Base-by-base conservation (phyloP, 2,329 filamentous ascomycete genomes). In the Akanthomyces uredinophilus region DNA sequence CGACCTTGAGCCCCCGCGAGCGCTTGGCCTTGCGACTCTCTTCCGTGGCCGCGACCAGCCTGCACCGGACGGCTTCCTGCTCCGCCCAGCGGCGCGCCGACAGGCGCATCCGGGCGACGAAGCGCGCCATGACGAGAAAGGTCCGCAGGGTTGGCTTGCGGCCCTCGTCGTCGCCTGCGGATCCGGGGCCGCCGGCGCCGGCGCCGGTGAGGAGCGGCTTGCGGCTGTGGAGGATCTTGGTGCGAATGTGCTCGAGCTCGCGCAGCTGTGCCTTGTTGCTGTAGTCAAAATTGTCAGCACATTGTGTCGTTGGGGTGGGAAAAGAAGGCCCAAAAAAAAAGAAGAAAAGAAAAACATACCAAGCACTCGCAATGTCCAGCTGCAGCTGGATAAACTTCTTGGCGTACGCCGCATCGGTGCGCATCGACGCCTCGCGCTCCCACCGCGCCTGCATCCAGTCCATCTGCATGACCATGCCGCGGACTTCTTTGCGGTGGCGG, bases 191-290 rank as follows among this genome's bases (percentile, higher is more conserved):
- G 61, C 44, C 64, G 62, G 47, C 65, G 58, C 22, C 62, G 53
- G 57, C 54, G 54, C 63, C 61, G 61, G 60, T 64, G 58, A 67
- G 64, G 29, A 75, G 72, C 49, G 74, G 65, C 57, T 73, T 73
- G 64, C 75, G 74, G 69, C 71, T 74, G 65, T 75, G 72, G 49
- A 77, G 73, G 53, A 77, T 68, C 58, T 77, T 72, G 65, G 72
- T 75, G 66, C 77, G 91, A 81, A 97, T 96, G 68, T 90, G 84
- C 68, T 89, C 85, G 65, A 98, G 87, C 71, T 97, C 89, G 58
- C 87, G 86, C 63, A 98, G 87, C 73, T 98, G 92, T 64, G 91
- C 90, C 74, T 94, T 89, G 79, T 98, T 99, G 79, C 95, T 98
- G 74, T 73, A 62, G 14, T 13, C 55, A n/a, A n/a, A n/a, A 64